Evolutionary conservation across 176 grass and related monocot species (phyloP), one percentile per base, ranked within the genome.

Genomic region (Poa annua): DNA sequence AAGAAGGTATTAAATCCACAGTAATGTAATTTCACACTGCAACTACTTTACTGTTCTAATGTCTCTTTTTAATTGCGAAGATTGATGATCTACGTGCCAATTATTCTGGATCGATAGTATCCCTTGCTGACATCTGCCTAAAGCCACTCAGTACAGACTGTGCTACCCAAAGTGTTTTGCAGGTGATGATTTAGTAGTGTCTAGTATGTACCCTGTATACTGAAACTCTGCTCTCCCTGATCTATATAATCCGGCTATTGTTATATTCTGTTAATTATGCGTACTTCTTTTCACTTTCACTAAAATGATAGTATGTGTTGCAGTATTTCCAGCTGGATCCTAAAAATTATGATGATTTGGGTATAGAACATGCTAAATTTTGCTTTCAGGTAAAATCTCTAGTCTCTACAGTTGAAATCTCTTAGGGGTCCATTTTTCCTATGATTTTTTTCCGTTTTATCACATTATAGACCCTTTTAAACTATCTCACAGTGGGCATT

Each of bases 321-420:
- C 96, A 99, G 96, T 99, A 99, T 92, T 99, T 93, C 84, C 88
- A 96, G 92, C 78, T 99, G 96, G 85, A 98, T 88, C 72, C 93
- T 85, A 80, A 95, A 87, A 93, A 82, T 0, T 92, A 90, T 80
- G 88, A 90, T 91, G 79, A 55, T 85, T 66, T 20, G 21, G 85
- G 92, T 65, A 82, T 98, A 81, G 87, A 91, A 4, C 96, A 98
- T 87, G 91, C 89, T 76, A 86, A 90, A 59, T 98, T 93, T 56
- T 98, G 96, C 86, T 98, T 98, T 78, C 81, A 98, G 93, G 96
- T 95, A 89, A 85, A 63, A n/a, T n/a, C n/a, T n/a, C n/a, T n/a
- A n/a, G n/a, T 76, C 11, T 49, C 17, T 42, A 71, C 42, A 17
- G 16, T 69, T 82, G 39, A 84, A 87, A 48, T 86, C 34, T 86